Evolutionary conservation across 2,329 filamentous ascomycete species (phyloP).

Genomic region (Monilinia polystroma): DNA sequence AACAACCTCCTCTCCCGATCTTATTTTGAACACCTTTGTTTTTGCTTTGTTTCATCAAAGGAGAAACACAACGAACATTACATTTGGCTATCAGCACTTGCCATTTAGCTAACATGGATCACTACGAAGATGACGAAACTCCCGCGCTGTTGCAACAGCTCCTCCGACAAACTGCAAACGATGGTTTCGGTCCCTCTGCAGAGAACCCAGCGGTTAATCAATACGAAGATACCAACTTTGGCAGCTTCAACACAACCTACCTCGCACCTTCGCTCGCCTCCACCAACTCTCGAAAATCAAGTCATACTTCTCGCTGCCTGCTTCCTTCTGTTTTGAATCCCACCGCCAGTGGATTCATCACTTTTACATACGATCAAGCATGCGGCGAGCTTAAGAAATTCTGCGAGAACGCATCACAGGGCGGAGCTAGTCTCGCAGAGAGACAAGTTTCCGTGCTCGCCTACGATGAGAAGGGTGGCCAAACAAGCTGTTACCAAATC

Average conservation of each 20-base stretch:
- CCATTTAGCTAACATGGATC: slow-evolving; percentile 6
- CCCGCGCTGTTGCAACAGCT: not conserved
- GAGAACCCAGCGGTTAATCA: not conserved
- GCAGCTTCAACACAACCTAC: not conserved
- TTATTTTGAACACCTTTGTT: not conserved
- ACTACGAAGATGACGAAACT: slow-evolving; percentile 7
- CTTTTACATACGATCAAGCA: slow-evolving; percentile 11
- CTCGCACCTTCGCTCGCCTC: not conserved
- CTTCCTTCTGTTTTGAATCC: slow-evolving; percentile 7
- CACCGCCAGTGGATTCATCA: not conserved
- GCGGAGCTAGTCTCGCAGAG: not conserved
- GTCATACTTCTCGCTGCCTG: not conserved
- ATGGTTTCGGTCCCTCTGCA: not conserved
- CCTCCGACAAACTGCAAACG: not conserved
- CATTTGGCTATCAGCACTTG: slow-evolving; percentile 1
- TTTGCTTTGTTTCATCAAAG: not conserved
- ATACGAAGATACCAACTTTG: not conserved
- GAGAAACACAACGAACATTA: not conserved
- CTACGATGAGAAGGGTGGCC: slow-evolving; percentile 16
- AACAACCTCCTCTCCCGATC: not conserved
- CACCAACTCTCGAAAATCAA: not conserved
- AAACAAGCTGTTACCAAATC: slow-evolving; percentile 7
- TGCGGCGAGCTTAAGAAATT: not conserved
- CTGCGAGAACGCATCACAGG: not conserved
- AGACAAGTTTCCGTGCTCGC: slow-evolving; percentile 12